These are phyloP conservation scores for Tolypocladium inflatum DNA, from an alignment of 2,329 filamentous ascomycete genomes.

Conservation along the genomic window DNA sequence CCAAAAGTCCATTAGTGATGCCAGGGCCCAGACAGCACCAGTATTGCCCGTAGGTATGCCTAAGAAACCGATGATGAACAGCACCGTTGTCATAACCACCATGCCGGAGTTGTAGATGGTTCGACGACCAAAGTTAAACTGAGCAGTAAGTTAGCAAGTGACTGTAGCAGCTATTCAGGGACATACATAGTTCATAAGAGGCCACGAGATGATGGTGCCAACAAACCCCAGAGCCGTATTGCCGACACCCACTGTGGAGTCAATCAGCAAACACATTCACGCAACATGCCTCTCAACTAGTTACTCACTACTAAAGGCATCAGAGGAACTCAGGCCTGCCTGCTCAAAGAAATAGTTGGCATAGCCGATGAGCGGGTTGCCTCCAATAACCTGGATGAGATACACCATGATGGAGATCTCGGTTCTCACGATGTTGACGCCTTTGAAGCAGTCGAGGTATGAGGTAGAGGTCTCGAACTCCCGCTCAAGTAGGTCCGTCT, in stretches of 20 bases:
- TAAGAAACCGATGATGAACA: conserved; percentile 32
- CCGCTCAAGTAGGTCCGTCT: conserved; percentile 48
- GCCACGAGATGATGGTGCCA: conserved; percentile 30
- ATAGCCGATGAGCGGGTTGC: conserved; percentile 55
- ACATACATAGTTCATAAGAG: conserved; percentile 22
- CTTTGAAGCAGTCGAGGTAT: conserved; percentile 41
- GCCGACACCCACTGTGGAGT: conserved; percentile 17
- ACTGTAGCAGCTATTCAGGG: neutral
- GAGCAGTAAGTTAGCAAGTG: neutral
- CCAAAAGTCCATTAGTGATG: conserved; percentile 30
- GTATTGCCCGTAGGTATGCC: conserved; percentile 22
- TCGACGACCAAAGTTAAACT: conserved; percentile 25
- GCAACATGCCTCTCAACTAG: too few species aligned
- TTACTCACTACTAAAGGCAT: conserved; percentile 11
- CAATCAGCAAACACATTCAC: neutral
- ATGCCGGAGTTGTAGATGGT: conserved; percentile 23
- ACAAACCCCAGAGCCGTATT: conserved; percentile 31
- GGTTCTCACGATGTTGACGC: conserved; percentile 39
- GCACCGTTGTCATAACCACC: conserved; percentile 21
- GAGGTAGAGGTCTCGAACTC: conserved; percentile 37
- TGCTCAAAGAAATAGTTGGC: conserved; percentile 35
- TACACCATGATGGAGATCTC: conserved; percentile 52
- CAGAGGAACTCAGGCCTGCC: conserved; percentile 15
- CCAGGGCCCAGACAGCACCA: conserved; percentile 25
- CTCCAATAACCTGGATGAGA: conserved; percentile 54